phyloP scores from a whole-genome alignment of 2,329 filamentous ascomycete species.

The Dactylonectria macrodidyma region DNA sequence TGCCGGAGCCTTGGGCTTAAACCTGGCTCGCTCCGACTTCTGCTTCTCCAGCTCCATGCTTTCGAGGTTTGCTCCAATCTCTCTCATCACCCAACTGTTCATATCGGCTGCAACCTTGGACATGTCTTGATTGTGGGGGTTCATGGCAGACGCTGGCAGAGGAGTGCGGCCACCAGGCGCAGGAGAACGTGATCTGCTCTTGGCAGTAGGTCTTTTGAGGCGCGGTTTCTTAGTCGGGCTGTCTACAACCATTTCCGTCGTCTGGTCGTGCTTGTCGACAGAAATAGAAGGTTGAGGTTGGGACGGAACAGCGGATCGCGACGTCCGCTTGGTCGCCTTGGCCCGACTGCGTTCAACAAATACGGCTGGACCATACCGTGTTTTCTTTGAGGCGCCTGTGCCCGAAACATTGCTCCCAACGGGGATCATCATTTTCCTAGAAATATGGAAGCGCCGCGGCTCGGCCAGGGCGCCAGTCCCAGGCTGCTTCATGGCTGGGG shows the following conservation, averaged over 20 bases:
- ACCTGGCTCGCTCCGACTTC: constrained; percentile 56
- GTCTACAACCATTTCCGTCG: constrained; percentile 20
- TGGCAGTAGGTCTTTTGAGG: constrained; percentile 54
- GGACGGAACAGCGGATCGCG: constrained; percentile 29
- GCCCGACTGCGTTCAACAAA: constrained; percentile 69
- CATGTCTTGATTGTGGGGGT: constrained; percentile 60
- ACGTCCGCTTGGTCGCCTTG: constrained; percentile 49
- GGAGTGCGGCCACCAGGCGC: constrained; percentile 43
- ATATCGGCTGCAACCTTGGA: constrained; percentile 68
- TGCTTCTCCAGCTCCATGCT: constrained; percentile 61
- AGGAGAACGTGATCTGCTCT: constrained; percentile 45
- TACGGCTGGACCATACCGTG: constrained; percentile 61
- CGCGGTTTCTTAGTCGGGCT: constrained; percentile 42
- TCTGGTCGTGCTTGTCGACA: constrained; percentile 15
- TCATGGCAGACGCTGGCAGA: constrained; percentile 53
- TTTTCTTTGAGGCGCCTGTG: constrained; percentile 58
- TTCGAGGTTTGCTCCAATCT: constrained; percentile 69
- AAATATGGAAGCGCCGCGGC: constrained; percentile 70
- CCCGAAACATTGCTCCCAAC: constrained; percentile 37
- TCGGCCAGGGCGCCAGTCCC: constrained; percentile 46
- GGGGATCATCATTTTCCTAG: constrained; percentile 60
- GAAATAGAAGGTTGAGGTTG: constrained; percentile 27
- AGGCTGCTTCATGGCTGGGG: constrained; percentile 30
- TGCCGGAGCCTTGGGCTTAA: constrained; percentile 69
- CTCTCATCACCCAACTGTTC: constrained; percentile 71